These are phyloP conservation scores for Stenogyne calaminthoides DNA, from an alignment of 305 asterid species.

Conservation along the genomic window DNA sequence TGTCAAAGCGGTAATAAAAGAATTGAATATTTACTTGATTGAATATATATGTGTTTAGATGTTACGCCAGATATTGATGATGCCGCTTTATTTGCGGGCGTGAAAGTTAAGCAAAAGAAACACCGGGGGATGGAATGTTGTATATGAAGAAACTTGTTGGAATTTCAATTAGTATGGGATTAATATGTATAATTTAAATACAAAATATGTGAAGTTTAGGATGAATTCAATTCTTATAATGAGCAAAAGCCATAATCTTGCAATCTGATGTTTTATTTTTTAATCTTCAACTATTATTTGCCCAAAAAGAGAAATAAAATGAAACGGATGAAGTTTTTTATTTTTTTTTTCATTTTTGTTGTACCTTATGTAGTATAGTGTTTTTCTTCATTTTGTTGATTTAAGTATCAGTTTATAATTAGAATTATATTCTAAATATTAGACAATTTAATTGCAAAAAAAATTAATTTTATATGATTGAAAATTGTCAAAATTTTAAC, in stretches of 20 bases:
- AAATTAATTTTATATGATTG: too few species aligned
- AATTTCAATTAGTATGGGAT: not conserved
- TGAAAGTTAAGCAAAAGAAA: constrained; percentile 52
- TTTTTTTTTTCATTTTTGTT: too few species aligned
- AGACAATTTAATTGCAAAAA: too few species aligned
- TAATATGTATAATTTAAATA: not conserved
- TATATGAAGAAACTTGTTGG: not conserved
- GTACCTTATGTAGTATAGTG: too few species aligned
- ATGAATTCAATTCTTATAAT: not conserved
- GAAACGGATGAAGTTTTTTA: too few species aligned
- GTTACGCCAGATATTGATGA: not conserved
- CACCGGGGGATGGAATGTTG: constrained; percentile 26
- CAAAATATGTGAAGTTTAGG: not conserved
- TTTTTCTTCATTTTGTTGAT: too few species aligned
- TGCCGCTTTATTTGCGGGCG: constrained; percentile 43
- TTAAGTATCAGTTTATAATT: too few species aligned
- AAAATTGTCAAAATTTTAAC: too few species aligned
- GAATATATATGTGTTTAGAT: not conserved
- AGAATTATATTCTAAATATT: too few species aligned
- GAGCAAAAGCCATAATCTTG: not conserved
- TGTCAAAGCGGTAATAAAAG: constrained; percentile 60
- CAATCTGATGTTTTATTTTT: too few species aligned
- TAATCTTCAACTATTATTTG: too few species aligned
- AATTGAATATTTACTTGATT: not conserved
- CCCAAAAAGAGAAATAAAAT: too few species aligned